phyloP scores from a whole-genome alignment of 2,329 filamentous ascomycete genomes.

The Claviceps quebecensis region DNA sequence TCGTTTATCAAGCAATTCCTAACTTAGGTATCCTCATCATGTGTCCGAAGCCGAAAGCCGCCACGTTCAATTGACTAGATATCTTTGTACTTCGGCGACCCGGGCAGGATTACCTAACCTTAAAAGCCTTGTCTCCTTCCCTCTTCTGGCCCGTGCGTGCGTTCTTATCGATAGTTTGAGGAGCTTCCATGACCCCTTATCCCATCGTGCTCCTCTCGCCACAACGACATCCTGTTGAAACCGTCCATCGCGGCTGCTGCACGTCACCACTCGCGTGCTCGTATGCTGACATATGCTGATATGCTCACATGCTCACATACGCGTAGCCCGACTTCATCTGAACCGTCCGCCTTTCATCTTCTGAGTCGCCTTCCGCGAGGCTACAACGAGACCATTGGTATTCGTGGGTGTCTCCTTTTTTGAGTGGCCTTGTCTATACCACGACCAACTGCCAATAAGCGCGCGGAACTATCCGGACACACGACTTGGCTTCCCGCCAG shows the following conservation, averaged over 20 bases:
- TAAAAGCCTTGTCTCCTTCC: background rate
- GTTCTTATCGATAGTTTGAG: background rate
- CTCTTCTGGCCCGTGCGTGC: background rate
- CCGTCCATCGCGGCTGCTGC: conserved; percentile 1
- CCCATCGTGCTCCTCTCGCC: conserved; percentile 2
- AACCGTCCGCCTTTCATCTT: background rate
- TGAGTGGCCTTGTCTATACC: background rate
- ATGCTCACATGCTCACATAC: no score
- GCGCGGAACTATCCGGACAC: background rate
- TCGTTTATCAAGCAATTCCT: no score
- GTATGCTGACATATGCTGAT: background rate
- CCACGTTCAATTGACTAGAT: no score
- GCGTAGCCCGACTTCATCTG: background rate
- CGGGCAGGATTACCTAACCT: no score
- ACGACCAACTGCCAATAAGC: background rate
- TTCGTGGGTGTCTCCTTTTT: background rate
- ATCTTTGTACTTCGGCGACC: no score
- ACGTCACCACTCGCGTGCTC: background rate
- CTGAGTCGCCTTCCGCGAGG: background rate
- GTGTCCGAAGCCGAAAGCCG: no score
- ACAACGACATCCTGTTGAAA: conserved; percentile 1
- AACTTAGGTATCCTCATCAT: no score
- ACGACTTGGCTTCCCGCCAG: background rate
- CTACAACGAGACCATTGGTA: background rate
- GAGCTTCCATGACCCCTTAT: background rate